phyloP scores from a whole-genome alignment of 305 asterid species.

The Fraxinus dipetala region DNA sequence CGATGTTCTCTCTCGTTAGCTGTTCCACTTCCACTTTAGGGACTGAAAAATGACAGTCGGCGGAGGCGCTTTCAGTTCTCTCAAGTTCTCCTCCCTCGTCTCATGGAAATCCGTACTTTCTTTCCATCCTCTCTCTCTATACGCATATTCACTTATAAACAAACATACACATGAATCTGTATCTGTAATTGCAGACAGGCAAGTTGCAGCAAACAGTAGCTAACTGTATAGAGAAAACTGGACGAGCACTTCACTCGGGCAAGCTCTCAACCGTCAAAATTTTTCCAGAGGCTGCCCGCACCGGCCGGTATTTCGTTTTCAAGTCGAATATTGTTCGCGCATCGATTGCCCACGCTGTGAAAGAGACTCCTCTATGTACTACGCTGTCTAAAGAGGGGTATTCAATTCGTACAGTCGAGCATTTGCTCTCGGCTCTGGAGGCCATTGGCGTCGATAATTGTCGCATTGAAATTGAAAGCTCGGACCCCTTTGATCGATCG shows the following conservation, averaged over 20 bases:
- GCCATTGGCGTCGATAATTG: slow-evolving; percentile 88
- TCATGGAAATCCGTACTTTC: slow-evolving; percentile 69
- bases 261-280: slow-evolving; percentile 56
- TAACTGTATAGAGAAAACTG: slow-evolving; percentile 56
- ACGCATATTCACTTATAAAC: neutral
- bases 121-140: neutral
- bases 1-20: too few species aligned
- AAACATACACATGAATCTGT: neutral
- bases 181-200: slow-evolving; percentile 57
- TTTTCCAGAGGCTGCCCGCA: slow-evolving; percentile 58
- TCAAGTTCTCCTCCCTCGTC: slow-evolving; percentile 46
- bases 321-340: slow-evolving; percentile 56
- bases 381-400: slow-evolving; percentile 61
- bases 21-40: neutral
- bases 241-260: slow-evolving; percentile 86
- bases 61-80: slow-evolving; percentile 40
- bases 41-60: slow-evolving; percentile 19
- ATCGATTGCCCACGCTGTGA: slow-evolving; percentile 52
- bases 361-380: slow-evolving; percentile 73
- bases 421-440: slow-evolving; percentile 92
- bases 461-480: slow-evolving; percentile 58
- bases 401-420: slow-evolving; percentile 73
- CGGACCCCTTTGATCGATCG: slow-evolving; percentile 38
- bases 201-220: slow-evolving; percentile 76
- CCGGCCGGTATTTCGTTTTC: slow-evolving; percentile 67